phyloP scores from a whole-genome alignment of 352 stramenopile species.

The Pythium guiyangense region DNA sequence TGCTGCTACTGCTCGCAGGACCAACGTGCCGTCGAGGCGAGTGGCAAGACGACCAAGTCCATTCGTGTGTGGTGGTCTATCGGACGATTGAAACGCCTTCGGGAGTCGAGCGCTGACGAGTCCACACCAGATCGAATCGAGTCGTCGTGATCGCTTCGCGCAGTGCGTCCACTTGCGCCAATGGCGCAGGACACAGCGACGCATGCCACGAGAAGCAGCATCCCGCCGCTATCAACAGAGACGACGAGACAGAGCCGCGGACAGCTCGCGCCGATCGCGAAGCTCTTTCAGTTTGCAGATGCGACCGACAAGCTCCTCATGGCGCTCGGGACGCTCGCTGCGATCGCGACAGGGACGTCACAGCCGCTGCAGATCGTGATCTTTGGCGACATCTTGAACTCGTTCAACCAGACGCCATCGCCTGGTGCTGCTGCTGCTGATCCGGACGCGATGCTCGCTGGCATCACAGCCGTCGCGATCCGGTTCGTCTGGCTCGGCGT shows the following conservation, averaged over 20 bases:
- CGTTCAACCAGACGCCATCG: constrained; percentile 36
- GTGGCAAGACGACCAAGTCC: constrained; percentile 12
- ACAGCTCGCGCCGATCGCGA: neutral
- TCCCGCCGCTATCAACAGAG: too few relatives aligned
- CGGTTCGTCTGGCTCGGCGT: constrained; percentile 23
- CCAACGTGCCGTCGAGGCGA: constrained; percentile 8
- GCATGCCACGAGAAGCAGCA: too few relatives aligned
- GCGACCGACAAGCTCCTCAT: constrained; percentile 51
- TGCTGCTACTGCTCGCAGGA: neutral
- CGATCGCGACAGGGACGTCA: constrained; percentile 35
- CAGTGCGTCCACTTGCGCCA: too few relatives aligned
- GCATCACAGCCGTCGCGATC: constrained; percentile 21
- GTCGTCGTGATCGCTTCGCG: too few relatives aligned
- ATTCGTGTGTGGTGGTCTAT: too few relatives aligned
- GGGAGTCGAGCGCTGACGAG: too few relatives aligned
- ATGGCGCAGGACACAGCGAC: too few relatives aligned
- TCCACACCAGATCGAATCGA: too few relatives aligned
- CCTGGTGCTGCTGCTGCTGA: constrained; percentile 12
- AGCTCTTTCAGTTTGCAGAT: constrained; percentile 36
- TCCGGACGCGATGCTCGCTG: constrained; percentile 4
- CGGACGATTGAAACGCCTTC: too few relatives aligned
- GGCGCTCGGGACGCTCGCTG: constrained; percentile 35
- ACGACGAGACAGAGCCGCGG: too few relatives aligned
- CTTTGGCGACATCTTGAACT: constrained; percentile 67
- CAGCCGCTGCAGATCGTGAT: constrained; percentile 71